phyloP scores from a whole-genome alignment of 164 flowering plant species.

The Cinnamomum micranthum region DNA sequence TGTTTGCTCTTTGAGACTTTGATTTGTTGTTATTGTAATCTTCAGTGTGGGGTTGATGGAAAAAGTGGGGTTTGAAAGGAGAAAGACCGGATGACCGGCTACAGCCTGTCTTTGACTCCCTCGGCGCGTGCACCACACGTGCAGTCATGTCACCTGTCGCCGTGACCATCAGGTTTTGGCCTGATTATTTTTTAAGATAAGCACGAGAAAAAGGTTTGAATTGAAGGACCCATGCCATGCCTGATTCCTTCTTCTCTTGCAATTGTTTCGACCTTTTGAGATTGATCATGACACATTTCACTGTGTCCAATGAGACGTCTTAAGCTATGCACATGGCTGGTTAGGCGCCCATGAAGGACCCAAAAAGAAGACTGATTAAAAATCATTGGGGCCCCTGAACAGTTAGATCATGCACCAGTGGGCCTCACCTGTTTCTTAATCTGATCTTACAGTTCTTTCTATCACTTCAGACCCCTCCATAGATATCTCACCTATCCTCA shows the following conservation, averaged over 20 bases:
- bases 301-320: not conserved
- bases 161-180: constrained; percentile 8
- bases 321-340: not conserved
- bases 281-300: not conserved
- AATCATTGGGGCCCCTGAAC: too few relatives aligned
- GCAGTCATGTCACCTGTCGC: constrained; percentile 26
- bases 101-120: constrained; percentile 21
- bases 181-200: not conserved
- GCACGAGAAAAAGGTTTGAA: not conserved
- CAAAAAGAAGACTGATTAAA: too few relatives aligned
- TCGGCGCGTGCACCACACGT: constrained; percentile 39
- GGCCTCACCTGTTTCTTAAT: too few relatives aligned
- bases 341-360: not conserved
- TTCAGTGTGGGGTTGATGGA: not conserved
- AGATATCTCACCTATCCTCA: too few relatives aligned
- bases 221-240: not conserved
- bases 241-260: not conserved
- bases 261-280: not conserved
- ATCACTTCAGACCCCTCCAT: too few relatives aligned
- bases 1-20: too few relatives aligned
- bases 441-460: too few relatives aligned
- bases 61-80: not conserved
- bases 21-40: too few relatives aligned
- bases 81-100: constrained; percentile 12
- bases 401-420: too few relatives aligned